Evolutionary conservation across 345 rosid genomes (phyloP).

Genomic region (Aethionema arabicum): DNA sequence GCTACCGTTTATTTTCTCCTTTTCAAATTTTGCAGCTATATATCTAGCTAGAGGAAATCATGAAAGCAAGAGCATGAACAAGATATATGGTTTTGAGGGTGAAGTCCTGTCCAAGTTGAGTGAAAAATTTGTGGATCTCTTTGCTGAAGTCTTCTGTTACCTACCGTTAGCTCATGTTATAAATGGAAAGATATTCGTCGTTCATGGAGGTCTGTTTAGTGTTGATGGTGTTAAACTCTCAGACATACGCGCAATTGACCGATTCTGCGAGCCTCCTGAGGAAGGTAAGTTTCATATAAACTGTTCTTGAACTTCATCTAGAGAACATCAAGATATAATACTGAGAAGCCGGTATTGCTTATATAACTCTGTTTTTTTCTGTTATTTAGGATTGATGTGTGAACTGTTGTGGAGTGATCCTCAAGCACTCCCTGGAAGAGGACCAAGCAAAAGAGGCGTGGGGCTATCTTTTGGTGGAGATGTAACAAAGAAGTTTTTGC

Average conservation of each 20-base stretch:
- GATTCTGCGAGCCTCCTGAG: constrained; percentile 98
- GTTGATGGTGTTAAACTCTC: constrained; percentile 92
- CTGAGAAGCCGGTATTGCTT: neutral
- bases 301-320: no score
- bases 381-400: constrained; percentile 80
- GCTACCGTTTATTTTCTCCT: no score
- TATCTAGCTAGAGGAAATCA: constrained; percentile 97
- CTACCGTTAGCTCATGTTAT: constrained; percentile 92
- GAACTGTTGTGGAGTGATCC: constrained; percentile 99
- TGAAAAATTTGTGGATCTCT: constrained; percentile 90
- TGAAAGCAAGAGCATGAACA: constrained; percentile 99
- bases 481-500: constrained; percentile 77
- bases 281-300: constrained; percentile 61
- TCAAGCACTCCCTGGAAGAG: constrained; percentile 90
- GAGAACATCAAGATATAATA: no score
- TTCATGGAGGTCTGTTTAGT: constrained; percentile 98
- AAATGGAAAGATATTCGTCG: constrained; percentile 76
- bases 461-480: constrained; percentile 95
- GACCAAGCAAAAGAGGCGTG: constrained; percentile 97
- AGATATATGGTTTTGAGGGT: constrained; percentile 98
- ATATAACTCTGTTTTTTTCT: neutral
- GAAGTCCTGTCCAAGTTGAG: constrained; percentile 94
- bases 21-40: constrained; percentile 57
- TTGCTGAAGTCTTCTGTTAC: constrained; percentile 95
- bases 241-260: constrained; percentile 79